phyloP scores from a whole-genome alignment of 106 monocot species.

The Dendrobium chrysotoxum region DNA sequence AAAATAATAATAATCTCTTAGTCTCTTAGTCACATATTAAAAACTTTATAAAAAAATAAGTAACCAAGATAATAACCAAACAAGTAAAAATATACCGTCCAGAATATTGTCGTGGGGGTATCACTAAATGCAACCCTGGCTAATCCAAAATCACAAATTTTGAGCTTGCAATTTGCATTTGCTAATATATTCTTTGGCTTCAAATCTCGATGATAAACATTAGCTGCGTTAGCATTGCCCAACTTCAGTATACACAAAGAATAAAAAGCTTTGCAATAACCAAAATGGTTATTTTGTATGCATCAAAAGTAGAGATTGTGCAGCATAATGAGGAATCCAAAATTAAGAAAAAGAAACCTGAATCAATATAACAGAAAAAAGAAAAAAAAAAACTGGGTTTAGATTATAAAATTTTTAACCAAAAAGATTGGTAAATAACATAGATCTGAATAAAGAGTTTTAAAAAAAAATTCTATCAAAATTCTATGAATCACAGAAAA shows the following conservation, averaged over 20 bases:
- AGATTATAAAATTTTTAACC: not conserved
- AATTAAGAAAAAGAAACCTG: not conserved
- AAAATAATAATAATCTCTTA: not conserved
- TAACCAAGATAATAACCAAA: not conserved
- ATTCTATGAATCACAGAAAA: too few species aligned
- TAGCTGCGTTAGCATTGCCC: conserved; percentile 33
- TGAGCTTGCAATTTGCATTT: conserved; percentile 67
- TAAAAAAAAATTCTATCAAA: too few species aligned
- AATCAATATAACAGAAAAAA: not conserved
- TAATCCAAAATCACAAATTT: conserved; percentile 72
- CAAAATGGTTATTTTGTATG: too few species aligned
- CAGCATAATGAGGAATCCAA: not conserved
- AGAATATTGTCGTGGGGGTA: conserved; percentile 55
- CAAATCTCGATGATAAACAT: conserved; percentile 73
- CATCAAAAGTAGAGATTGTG: too few species aligned
- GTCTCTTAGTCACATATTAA: not conserved
- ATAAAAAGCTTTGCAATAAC: not conserved
- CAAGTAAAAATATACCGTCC: conserved; percentile 40
- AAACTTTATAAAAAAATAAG: not conserved
- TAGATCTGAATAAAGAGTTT: too few species aligned
- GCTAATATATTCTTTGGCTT: conserved; percentile 71
- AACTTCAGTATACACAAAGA: not conserved
- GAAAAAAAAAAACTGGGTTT: not conserved
- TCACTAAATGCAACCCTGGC: conserved; percentile 64
- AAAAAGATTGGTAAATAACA: too few species aligned